Evolutionary conservation across 192 early-diverging fungal genomes (phyloP).

Genomic region (Rhizophagus prolifer): DNA sequence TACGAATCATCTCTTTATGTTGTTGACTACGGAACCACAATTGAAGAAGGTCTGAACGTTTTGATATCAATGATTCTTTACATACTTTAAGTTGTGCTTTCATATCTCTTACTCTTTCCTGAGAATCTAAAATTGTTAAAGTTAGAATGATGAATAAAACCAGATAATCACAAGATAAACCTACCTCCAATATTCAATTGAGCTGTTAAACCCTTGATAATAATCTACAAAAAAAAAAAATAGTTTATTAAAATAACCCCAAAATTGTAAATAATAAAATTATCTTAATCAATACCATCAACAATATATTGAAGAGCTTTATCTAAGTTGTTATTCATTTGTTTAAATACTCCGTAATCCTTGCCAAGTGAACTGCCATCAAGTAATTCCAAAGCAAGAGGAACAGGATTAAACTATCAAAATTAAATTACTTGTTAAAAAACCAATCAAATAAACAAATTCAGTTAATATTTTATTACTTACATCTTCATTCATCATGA

Average conservation of each 20-base stretch:
- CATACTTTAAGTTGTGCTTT: constrained; percentile 63
- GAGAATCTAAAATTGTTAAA: constrained; percentile 45
- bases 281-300: constrained; percentile 44
- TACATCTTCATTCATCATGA: constrained; percentile 57
- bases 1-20: constrained; percentile 73
- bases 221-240: constrained; percentile 54
- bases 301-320: constrained; percentile 69
- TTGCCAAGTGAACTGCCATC: constrained; percentile 69
- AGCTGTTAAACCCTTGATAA: constrained; percentile 79
- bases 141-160: neutral
- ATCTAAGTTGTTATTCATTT: constrained; percentile 59
- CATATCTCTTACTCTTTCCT: constrained; percentile 61
- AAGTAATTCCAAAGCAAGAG: constrained; percentile 69
- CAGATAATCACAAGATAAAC: neutral
- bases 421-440: neutral
- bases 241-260: neutral
- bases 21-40: constrained; percentile 74
- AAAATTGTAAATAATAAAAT: neutral
- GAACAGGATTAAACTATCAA: constrained; percentile 68
- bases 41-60: constrained; percentile 65
- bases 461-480: constrained; percentile 7
- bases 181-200: constrained; percentile 69
- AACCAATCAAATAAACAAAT: constrained; percentile 1
- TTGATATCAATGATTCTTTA: constrained; percentile 60
- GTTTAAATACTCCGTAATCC: constrained; percentile 65